A percentile compares a stretch with the other conserved stretches of the same genome.
phyloP scores from a whole-genome alignment of 805 yeast species.

The Debaryomyces tyrocola region DNA sequence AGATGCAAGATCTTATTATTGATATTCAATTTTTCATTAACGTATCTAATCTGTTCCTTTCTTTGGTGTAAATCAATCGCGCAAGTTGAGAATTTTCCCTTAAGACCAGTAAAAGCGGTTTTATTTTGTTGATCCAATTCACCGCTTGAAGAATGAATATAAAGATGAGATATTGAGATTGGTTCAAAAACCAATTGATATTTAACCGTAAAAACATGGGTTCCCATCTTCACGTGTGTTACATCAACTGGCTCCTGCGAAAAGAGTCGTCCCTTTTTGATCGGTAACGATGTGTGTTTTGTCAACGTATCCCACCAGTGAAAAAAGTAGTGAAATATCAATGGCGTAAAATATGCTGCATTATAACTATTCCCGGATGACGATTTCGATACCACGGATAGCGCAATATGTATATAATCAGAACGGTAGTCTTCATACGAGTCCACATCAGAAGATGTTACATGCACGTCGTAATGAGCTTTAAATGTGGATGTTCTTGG shows the following conservation, averaged over 20 bases:
- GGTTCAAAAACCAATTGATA: slow-evolving; percentile 43
- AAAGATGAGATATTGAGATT: slow-evolving; percentile 36
- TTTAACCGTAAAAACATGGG: slow-evolving; percentile 41
- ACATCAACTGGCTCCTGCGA: slow-evolving; percentile 14
- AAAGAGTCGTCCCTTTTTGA: slow-evolving; percentile 36
- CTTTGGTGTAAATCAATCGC: slow-evolving; percentile 42
- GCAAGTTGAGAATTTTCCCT: slow-evolving; percentile 34
- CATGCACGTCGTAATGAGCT: slow-evolving; percentile 64
- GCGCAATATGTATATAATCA: slow-evolving; percentile 65
- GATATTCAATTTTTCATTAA: slow-evolving; percentile 37
- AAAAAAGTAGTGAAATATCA: slow-evolving; percentile 38
- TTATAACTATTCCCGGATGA: slow-evolving; percentile 30
- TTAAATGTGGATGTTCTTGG: slow-evolving; percentile 49
- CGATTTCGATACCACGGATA: slow-evolving; percentile 37
- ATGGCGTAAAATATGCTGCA: slow-evolving; percentile 39
- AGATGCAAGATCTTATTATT: slow-evolving; percentile 46
- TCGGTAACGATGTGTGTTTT: slow-evolving; percentile 32
- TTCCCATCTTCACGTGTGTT: slow-evolving; percentile 35
- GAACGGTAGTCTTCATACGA: slow-evolving; percentile 81
- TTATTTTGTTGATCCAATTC: slow-evolving; percentile 19
- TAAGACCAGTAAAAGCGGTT: slow-evolving; percentile 39
- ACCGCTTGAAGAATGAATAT: slow-evolving; percentile 27
- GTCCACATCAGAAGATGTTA: slow-evolving; percentile 70
- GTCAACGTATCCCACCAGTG: slow-evolving; percentile 43
- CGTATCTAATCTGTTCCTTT: slow-evolving; percentile 33